These are phyloP conservation scores for Saccharomycopsis fermentans DNA, from an alignment of 805 yeast species.

Conservation along the genomic window DNA sequence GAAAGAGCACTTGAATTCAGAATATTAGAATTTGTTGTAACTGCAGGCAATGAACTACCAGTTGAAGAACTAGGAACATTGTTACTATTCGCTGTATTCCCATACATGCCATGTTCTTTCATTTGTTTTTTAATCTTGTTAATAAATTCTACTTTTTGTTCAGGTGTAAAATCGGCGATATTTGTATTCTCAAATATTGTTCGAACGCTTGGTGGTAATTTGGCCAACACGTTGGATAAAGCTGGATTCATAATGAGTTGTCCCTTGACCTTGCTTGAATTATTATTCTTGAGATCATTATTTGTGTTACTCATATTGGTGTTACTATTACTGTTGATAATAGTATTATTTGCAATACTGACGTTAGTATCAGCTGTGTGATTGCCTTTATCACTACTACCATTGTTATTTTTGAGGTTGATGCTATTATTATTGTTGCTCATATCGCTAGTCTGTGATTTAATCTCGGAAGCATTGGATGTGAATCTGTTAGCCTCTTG, in stretches of 20 bases:
- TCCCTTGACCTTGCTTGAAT: background rate
- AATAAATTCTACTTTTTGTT: background rate
- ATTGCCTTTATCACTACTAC: background rate
- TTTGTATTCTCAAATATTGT: background rate
- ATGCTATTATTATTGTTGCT: background rate
- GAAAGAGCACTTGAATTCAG: background rate
- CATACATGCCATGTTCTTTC: background rate
- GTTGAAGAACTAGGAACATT: background rate
- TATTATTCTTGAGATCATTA: background rate
- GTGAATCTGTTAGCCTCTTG: too few relatives aligned
- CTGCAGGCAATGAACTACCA: too few relatives aligned
- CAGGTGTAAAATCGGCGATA: background rate
- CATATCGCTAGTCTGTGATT: too few relatives aligned
- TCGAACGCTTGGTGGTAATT: background rate
- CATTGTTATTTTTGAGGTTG: background rate
- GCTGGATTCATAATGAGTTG: background rate
- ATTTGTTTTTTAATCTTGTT: background rate
- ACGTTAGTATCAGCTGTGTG: too few relatives aligned
- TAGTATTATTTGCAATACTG: too few relatives aligned
- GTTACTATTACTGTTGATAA: too few relatives aligned
- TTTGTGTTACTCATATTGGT: too few relatives aligned
- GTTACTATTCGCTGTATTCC: background rate
- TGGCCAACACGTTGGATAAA: background rate
- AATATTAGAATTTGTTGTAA: too few relatives aligned
- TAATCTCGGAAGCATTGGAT: too few relatives aligned